Evolutionary conservation across 1,139 yeast genomes (phyloP), one percentile per base, ranked within the genome.

Genomic region (Arxiozyma bovina): DNA sequence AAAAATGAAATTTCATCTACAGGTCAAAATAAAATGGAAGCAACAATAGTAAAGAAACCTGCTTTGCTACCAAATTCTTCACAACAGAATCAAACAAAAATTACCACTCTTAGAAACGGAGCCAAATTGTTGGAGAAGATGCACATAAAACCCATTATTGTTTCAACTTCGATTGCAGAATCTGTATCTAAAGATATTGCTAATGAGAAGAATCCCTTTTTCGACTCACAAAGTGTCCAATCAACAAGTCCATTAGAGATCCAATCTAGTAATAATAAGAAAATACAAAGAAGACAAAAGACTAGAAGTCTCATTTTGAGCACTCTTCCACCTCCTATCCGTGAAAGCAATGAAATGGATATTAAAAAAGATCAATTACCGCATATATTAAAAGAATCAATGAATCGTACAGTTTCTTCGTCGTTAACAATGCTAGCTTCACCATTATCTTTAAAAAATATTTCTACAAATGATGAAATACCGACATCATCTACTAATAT

Each of bases 61-160:
- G 22, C 17, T 34, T 22, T 34, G 18, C 20, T 11, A 21, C 17
- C 27, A 34, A 20, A 11, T n/a, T 34, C 49, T 9, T 25, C 23
- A 15, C 11, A 34, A 21, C 4, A 22, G 15, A 27, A 21, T 38
- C 5, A 12, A 17, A 21, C 40, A 12, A 5, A 18, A 17, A 30
- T n/a, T 11, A 45, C 48, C 27, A 34, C 41, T 11, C 27, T 30
- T 7, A 46, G 58, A 38, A 58, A 71, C 41, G 76, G 74, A 7
- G 74, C 75, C 20, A 58, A 72, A 23, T 58, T 71, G 18, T 58
- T 70, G 56, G 67, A 69, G 30, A 72, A 69, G 53, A 66, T 72
- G 69, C 72, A 74, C 53, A 61, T 75, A 40, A 67, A 67, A 53
- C 77, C 79, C 0, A 67, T 74, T 1, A 63, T 73, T 53, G 63